These are phyloP conservation scores for Powellomyces hirtus DNA, from an alignment of 192 early-diverging fungal genomes.

Conservation along the genomic window DNA sequence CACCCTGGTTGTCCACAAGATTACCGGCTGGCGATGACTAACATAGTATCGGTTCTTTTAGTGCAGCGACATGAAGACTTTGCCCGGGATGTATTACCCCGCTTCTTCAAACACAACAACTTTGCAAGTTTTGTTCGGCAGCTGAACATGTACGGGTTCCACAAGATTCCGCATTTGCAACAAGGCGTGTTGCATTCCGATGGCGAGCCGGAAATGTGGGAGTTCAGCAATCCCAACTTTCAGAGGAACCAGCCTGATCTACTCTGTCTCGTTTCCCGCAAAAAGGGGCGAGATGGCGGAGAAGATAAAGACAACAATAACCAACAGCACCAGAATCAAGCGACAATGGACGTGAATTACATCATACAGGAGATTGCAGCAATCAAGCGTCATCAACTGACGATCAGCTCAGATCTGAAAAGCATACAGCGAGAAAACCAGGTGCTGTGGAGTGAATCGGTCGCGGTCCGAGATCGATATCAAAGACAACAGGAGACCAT, in stretches of 20 bases:
- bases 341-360: constrained; percentile 38
- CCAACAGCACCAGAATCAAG: background rate
- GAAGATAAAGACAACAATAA: constrained; percentile 18
- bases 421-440: constrained; percentile 86
- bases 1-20: background rate
- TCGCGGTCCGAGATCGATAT: constrained; percentile 71
- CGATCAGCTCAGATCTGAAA: constrained; percentile 83
- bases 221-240: constrained; percentile 91
- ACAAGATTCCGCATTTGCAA: constrained; percentile 92
- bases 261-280: constrained; percentile 82
- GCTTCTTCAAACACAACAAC: constrained; percentile 67
- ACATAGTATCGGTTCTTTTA: too few relatives aligned
- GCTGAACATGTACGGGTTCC: constrained; percentile 85
- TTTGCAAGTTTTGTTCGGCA: constrained; percentile 59
- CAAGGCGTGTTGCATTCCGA: constrained; percentile 82
- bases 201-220: constrained; percentile 78
- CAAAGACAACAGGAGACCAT: constrained; percentile 87
- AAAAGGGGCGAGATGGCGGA: constrained; percentile 51
- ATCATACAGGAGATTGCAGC: constrained; percentile 72
- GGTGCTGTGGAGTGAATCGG: constrained; percentile 82
- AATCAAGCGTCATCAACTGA: constrained; percentile 86
- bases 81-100: constrained; percentile 52
- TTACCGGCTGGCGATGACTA: background rate
- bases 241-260: constrained; percentile 86
- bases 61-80: constrained; percentile 55